Conservation (phyloP, 345 rosid genomes). For the Dimocarpus longan region DNA sequence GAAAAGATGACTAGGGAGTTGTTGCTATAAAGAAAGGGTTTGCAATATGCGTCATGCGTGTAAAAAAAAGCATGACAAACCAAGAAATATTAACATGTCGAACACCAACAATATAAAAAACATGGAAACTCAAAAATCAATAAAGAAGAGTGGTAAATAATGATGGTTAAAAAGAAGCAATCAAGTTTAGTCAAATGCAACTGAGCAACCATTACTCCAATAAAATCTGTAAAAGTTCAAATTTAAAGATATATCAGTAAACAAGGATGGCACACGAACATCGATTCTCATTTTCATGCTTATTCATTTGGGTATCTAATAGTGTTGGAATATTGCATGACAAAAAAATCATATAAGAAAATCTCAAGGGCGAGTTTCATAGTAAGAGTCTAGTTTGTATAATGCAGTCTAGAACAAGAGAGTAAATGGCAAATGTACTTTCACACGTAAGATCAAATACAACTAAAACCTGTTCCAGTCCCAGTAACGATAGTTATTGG, state of each 20-base stretch:
- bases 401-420: not conserved
- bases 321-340: not conserved
- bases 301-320: slow-evolving; percentile 3
- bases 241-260: not conserved
- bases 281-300: not conserved
- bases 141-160: not conserved
- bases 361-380: not conserved
- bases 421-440: not conserved
- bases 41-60: not conserved
- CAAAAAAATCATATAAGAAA: slow-evolving; percentile 10
- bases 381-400: not conserved
- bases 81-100: slow-evolving; percentile 7
- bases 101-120: not conserved
- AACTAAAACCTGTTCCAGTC: slow-evolving; percentile 60
- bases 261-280: slow-evolving; percentile 1
- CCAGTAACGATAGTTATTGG: slow-evolving; percentile 74
- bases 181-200: not conserved
- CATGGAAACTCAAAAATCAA: not conserved
- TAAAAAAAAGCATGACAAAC: not conserved
- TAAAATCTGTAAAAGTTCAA: not conserved
- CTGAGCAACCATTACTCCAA: not conserved
- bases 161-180: not conserved
- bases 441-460: slow-evolving; percentile 10
- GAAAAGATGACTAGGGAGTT: not conserved
- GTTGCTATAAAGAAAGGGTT: slow-evolving; percentile 1